Conservation (phyloP, 2,329 filamentous ascomycete genomes). For the Aspergillus oerlinghausenensis region DNA sequence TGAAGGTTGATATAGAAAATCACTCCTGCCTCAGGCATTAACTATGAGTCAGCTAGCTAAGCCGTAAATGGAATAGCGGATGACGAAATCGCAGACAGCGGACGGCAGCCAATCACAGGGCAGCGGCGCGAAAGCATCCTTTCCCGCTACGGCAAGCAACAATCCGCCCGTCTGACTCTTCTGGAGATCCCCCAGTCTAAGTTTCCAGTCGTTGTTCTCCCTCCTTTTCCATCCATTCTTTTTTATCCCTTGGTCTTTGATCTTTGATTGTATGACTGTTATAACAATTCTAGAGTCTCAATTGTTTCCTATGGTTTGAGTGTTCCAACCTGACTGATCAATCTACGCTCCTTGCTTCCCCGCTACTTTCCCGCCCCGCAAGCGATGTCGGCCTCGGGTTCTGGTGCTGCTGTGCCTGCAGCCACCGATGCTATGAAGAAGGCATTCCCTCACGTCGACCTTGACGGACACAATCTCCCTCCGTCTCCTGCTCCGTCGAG, state of each 20-base stretch:
- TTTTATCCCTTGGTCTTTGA: neutral
- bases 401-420: conserved; percentile 18
- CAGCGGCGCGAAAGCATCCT: conserved; percentile 1
- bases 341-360: neutral
- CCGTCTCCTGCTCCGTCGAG: conserved; percentile 92
- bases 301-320: neutral
- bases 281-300: neutral
- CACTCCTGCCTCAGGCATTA: neutral
- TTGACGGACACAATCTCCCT: conserved; percentile 79
- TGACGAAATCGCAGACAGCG: neutral
- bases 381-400: conserved; percentile 39
- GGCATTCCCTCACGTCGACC: conserved; percentile 61
- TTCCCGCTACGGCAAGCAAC: conserved; percentile 7
- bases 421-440: conserved; percentile 39
- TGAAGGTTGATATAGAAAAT: too few relatives aligned
- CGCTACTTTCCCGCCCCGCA: conserved; percentile 25
- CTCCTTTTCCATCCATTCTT: neutral
- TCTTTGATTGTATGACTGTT: neutral
- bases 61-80: neutral
- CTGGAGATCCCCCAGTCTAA: neutral
- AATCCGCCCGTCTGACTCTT: neutral
- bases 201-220: neutral
- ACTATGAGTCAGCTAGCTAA: neutral
- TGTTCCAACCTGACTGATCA: neutral
- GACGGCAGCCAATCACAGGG: conserved; percentile 16